Evolutionary conservation across 2,329 filamentous ascomycete genomes (phyloP), one percentile per base, ranked within the genome.

Genomic region (Zymoseptoria pseudotritici): DNA sequence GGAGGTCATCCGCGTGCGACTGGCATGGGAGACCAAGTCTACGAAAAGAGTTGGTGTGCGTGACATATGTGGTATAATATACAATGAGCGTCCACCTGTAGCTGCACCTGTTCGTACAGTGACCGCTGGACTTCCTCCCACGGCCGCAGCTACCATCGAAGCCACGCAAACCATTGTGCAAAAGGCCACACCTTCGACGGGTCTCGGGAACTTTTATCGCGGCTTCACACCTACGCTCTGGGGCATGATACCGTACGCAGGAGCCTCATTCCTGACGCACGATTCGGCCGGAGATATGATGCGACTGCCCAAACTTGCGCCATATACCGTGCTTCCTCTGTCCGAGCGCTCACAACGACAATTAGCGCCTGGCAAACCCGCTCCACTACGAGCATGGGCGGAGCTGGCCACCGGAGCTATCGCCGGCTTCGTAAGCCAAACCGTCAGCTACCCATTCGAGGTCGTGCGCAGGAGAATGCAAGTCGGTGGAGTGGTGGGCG

Each of bases 171-270:
- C 74, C 1, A 72, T 76, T 0, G 77, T 85, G 0, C 79, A 81
- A 21, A 76, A 78, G 9, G 77, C 82, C 0, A 79, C 83, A 0
- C 87, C 89, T 0, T 80, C 79, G 24, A 82, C 81, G 10, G 93
- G 93, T 3, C 73, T 97, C 0, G 76, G 85, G 58, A 99, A 99
- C 75, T 99, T 99, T 74, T 99, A 97, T 76, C 86, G 94, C 54
- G 94, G 94, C 55, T 99, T 99, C 74, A 85, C 86, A 0, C 90
- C 93, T 0, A 97, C 94, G 0, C 76, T 99, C 4, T 80, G 95
- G 61, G 94, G 94, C 67, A 99, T 99, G 93, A 79, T 99, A 0
- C 94, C 94, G 0, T 99, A 99, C 71, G 94, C 94, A 1, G 94
- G 94, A 68, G 87, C 95, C 70, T 96, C 91, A 1, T 99, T 99